Conservation (phyloP, 345 rosid species). For the Cochlearia excelsa region DNA sequence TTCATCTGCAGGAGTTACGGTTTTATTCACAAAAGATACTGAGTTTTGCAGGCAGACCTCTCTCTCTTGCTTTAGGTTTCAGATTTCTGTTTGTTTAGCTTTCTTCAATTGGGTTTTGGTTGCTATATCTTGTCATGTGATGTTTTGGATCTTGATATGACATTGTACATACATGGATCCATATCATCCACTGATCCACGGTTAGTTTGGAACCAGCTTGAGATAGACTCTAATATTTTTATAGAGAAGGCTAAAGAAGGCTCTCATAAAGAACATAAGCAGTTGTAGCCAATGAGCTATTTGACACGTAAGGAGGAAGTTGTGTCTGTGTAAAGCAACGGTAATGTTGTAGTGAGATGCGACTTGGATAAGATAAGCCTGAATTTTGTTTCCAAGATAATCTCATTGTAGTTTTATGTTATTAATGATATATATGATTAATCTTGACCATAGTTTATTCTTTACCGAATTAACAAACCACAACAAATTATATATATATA, state of each 20-base stretch:
- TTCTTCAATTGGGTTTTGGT: constrained; percentile 63
- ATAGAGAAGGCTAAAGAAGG: too few species aligned
- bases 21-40: constrained; percentile 73
- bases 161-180: constrained; percentile 30
- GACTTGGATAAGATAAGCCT: constrained; percentile 24
- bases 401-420: constrained; percentile 31
- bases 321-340: too few species aligned
- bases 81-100: constrained; percentile 61
- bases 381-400: too few species aligned
- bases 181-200: background rate
- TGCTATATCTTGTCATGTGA: constrained; percentile 74
- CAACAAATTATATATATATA: background rate
- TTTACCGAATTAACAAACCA: constrained; percentile 4
- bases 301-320: too few species aligned
- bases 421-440: too few species aligned
- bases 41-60: constrained; percentile 44
- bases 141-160: constrained; percentile 86
- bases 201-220: too few species aligned
- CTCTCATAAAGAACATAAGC: too few species aligned
- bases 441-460: too few species aligned
- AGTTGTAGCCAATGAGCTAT: too few species aligned
- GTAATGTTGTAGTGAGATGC: constrained; percentile 19
- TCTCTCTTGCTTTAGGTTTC: constrained; percentile 53
- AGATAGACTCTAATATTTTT: too few species aligned
- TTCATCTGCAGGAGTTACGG: constrained; percentile 83